phyloP scores from a whole-genome alignment of 1,139 yeast genomes.

The Geotrichum aggregatum region DNA sequence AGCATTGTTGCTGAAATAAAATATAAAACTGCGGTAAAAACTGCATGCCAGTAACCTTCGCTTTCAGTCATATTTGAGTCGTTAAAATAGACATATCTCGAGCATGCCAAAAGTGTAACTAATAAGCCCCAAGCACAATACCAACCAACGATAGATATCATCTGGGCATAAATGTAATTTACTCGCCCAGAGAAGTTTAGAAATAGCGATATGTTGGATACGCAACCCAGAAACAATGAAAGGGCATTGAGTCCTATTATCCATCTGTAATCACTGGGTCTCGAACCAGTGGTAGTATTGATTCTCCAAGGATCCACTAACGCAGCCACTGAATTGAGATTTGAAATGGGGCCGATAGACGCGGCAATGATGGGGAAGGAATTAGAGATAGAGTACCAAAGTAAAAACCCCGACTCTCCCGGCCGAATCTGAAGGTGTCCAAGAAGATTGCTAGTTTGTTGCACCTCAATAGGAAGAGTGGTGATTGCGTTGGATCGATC shows the following conservation, averaged over 20 bases:
- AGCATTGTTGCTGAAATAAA: conserved; percentile 52
- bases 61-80: conserved; percentile 32
- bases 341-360: conserved; percentile 72
- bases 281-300: not conserved
- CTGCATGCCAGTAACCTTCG: conserved; percentile 77
- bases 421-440: conserved; percentile 1
- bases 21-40: conserved; percentile 59
- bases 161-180: conserved; percentile 56
- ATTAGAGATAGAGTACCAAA: conserved; percentile 61
- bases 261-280: conserved; percentile 40
- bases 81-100: conserved; percentile 33
- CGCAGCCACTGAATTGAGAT: conserved; percentile 66
- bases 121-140: conserved; percentile 48
- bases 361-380: conserved; percentile 72
- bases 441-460: not conserved
- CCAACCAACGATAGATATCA: conserved; percentile 61
- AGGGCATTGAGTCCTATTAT: conserved; percentile 55
- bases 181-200: conserved; percentile 61
- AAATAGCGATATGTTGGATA: conserved; percentile 61
- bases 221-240: conserved; percentile 58
- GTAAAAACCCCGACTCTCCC: conserved; percentile 3
- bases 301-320: conserved; percentile 67
- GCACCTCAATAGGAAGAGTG: not conserved
- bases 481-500: not conserved
- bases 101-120: conserved; percentile 45